Evolutionary conservation across 2,329 filamentous ascomycete species (phyloP), one percentile per base, ranked within the genome.

Genomic region (Nemania sp.): DNA sequence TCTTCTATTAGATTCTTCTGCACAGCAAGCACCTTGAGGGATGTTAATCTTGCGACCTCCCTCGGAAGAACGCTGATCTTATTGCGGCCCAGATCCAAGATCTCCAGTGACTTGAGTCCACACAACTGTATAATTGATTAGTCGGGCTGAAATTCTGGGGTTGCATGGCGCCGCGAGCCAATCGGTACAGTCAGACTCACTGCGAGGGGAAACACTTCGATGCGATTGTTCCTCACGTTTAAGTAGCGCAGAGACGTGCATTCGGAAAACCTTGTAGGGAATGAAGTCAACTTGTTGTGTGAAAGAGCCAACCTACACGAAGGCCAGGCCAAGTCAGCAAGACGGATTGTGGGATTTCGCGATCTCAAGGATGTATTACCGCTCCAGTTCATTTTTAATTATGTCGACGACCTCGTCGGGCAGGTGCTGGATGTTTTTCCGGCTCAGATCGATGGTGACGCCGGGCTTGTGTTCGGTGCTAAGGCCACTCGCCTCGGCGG

Each of bases 61-160:
- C 86, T 83, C 0, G 93, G 91, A 2, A 97, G 80, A 8, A 82
- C 77, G 42, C 82, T 83, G 57, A 97, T 85, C 70, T 88, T 90
- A 70, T 97, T 97, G 64, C 90, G 84, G 69, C 91, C 92, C 49
- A 97, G 80, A 73, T 97, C 93, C 57, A 97, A 82, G 54, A 97
- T 96, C 73, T 97, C 92, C 50, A 97, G 82, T 28, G 91, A 89
- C 47, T 84, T 86, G 57, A 97, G 80, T 70, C 91, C 86, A 69
- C 93, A 92, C 54, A 97, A 83, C 91, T 96, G 68, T 19, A 60
- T 61, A 45, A 65, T 22, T 20, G 41, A 42, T 66, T 43, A 70
- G 64, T 53, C 15, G 43, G 39, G n/a, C 20, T 11, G 42, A 22
- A 9, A n/a, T 26, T 44, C 7, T 19, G 12, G 33, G 9, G 31